Base-by-base conservation (phyloP, 2,329 filamentous ascomycete genomes). In the Byssochlamys sp. region DNA sequence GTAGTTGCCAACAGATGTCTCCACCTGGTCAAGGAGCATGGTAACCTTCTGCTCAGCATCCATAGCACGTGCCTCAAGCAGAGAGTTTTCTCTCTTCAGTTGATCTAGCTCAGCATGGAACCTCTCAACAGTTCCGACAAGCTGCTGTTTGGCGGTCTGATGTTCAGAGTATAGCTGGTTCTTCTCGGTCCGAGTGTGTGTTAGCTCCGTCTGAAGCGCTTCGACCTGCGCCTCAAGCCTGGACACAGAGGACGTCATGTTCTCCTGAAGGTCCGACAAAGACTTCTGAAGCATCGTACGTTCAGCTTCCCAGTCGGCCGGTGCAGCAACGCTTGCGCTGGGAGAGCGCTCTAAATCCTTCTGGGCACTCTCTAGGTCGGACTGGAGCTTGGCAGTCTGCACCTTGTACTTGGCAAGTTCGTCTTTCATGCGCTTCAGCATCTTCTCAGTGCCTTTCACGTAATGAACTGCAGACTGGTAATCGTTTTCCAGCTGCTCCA, bases 381-480 rank as follows among this genome's bases (percentile, higher is more conserved):
- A 82, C 72, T 94, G 91, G 48, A 99, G 79, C 59, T 88, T 88
- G 19, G 81, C 78, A 67, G 96, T 96, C 60, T 94, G 88, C 11
- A 84, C 77, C 80, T 97, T 97, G 76, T 95, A 94, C 58, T 91
- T 89, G 56, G 88, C 81, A n/a, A 99, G 80, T 75, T 99, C 94
- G 67, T 96, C 91, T 78, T 97, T 97, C 81, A 99, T 92, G 73
- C 95, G 92, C 74, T 94, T 91, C 53, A 99, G 83, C 91, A 99
- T 96, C 81, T 96, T 97, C 75, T 99, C 94, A 1, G 94, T 97
- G 58, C 94, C 94, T 74, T 96, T 95, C 64, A 99, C 90, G 69
- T 99, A 99, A 73, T 96, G 94, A 54, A 97, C 91, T 14, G 94
- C 92, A 49, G 94, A 96, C 73, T 96, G 91, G 71, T 99, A 96